Percentiles rank a stretch among this genome's conserved stretches.
phyloP scores from a whole-genome alignment of 2,329 filamentous ascomycete genomes.

The Cytospora schulzeri region DNA sequence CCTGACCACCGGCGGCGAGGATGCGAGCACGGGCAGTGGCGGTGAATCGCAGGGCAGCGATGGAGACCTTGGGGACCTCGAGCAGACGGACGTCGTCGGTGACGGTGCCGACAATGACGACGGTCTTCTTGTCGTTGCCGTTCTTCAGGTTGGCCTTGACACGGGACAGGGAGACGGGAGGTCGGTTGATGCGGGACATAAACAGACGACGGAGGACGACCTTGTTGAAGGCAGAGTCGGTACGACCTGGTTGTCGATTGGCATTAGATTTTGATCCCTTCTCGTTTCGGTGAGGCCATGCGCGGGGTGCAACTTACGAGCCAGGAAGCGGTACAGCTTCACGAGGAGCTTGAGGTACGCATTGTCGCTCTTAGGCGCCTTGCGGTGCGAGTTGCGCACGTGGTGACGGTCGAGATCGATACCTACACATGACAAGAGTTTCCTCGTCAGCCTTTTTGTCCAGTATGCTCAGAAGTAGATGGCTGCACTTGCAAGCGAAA shows the following conservation, averaged over 20 bases:
- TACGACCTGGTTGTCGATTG: conserved; percentile 67
- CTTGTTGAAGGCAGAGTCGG: conserved; percentile 98
- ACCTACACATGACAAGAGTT: conserved; percentile 57
- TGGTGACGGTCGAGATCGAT: conserved; percentile 74
- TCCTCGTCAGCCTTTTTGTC: conserved; percentile 61
- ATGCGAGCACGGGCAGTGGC: conserved; percentile 94
- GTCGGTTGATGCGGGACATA: conserved; percentile 98
- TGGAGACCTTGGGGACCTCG: conserved; percentile 85
- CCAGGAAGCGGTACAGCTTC: conserved; percentile 97
- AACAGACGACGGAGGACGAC: conserved; percentile 95
- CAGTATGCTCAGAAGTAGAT: conserved; percentile 61
- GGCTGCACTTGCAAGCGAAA: conserved; percentile 34
- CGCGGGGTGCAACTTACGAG: conserved; percentile 67
- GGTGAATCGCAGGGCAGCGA: conserved; percentile 96
- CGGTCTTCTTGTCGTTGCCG: conserved; percentile 72
- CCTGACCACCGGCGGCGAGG: conserved; percentile 89
- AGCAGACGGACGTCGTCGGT: conserved; percentile 97
- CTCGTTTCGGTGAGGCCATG: background rate
- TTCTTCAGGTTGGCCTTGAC: conserved; percentile 73
- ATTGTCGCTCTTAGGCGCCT: conserved; percentile 95
- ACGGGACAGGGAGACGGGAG: conserved; percentile 90
- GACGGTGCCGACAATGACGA: conserved; percentile 92
- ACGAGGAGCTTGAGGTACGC: conserved; percentile 96
- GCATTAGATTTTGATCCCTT: background rate
- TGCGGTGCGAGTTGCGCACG: conserved; percentile 76